These are phyloP conservation scores for Lactifluus piperatus DNA, from an alignment of 768 basidiomycete genomes.

Conservation along the genomic window DNA sequence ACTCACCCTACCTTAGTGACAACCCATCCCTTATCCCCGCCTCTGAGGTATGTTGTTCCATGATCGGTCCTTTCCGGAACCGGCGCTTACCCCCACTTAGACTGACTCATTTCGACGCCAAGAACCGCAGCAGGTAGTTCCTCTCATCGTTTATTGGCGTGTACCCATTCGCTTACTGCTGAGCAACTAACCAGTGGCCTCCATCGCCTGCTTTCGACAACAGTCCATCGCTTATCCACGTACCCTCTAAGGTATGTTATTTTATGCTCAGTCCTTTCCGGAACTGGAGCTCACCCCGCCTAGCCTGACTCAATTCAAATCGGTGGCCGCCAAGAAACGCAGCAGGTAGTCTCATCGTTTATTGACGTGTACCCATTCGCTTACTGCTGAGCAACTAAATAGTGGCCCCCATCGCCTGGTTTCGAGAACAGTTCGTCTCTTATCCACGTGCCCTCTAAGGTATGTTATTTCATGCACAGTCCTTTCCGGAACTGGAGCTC, in stretches of 20 bases:
- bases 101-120: conserved; percentile 6
- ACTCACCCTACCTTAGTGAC: neutral
- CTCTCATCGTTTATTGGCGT: neutral
- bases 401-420: neutral
- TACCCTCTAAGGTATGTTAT: neutral
- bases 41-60: conserved; percentile 1
- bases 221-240: too few species aligned
- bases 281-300: neutral
- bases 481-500: neutral
- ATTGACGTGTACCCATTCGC: neutral
- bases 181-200: neutral
- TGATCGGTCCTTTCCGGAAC: too few species aligned
- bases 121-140: conserved; percentile 13
- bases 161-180: neutral
- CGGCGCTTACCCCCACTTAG: neutral
- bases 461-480: neutral
- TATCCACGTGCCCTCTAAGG: too few species aligned
- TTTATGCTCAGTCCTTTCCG: neutral
- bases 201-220: too few species aligned
- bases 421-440: neutral
- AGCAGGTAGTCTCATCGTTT: conserved; percentile 5
- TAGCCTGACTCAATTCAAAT: conserved; percentile 7
- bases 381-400: neutral
- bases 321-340: conserved; percentile 6
- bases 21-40: neutral